Conservation (phyloP, 2,329 filamentous ascomycete genomes). For the Diaporthe velutina region DNA sequence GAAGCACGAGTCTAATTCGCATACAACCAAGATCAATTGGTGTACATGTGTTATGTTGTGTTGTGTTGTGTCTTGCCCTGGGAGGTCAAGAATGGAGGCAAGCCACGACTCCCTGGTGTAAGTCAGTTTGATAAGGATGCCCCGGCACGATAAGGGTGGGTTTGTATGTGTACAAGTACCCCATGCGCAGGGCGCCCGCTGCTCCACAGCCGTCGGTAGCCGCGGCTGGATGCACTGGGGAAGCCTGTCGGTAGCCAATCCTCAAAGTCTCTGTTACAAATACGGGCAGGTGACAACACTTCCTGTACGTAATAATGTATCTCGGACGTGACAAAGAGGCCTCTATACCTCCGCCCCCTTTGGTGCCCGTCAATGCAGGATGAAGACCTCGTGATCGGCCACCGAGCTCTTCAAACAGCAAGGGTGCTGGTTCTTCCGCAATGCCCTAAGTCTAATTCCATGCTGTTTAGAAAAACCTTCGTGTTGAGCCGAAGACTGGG, state of each 20-base stretch:
- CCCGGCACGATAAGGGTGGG: slow-evolving; percentile 34
- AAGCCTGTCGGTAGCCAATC: not conserved
- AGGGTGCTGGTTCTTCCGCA: not conserved
- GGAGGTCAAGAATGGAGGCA: slow-evolving; percentile 14
- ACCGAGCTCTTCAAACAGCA: not conserved
- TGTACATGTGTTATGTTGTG: not conserved
- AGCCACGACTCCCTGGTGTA: slow-evolving; percentile 16
- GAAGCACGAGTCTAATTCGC: too few species aligned
- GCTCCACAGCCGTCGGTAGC: slow-evolving; percentile 38
- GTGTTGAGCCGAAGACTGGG: not conserved
- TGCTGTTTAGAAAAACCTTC: not conserved
- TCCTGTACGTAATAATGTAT: slow-evolving; percentile 35
- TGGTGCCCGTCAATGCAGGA: not conserved
- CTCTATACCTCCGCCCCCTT: not conserved
- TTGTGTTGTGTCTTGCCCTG: slow-evolving; percentile 14
- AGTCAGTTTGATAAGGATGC: slow-evolving; percentile 13
- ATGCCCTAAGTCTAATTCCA: not conserved
- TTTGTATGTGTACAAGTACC: not conserved
- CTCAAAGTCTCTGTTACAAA: not conserved
- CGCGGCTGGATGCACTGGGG: slow-evolving; percentile 1
- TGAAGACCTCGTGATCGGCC: not conserved
- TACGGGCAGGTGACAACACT: slow-evolving; percentile 32
- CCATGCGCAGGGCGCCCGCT: not conserved
- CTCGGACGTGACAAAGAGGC: slow-evolving; percentile 15
- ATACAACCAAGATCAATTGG: not conserved